Conservation (phyloP, 495 filamentous ascomycete genomes). For the Chaetomium tenue region DNA sequence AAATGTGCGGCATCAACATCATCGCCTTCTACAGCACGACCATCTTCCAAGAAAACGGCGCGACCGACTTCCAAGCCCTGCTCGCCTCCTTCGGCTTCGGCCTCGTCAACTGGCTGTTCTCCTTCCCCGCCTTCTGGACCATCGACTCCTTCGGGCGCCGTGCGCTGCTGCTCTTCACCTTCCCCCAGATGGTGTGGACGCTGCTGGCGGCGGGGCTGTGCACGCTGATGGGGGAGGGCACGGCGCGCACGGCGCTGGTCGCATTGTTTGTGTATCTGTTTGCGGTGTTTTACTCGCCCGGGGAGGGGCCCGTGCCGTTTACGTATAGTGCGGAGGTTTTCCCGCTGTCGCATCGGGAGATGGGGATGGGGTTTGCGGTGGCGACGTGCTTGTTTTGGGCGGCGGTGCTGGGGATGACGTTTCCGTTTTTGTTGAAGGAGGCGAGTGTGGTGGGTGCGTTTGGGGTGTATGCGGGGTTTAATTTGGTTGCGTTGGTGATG, state of each 20-base stretch:
- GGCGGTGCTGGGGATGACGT: conserved; percentile 61
- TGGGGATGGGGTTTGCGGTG: conserved; percentile 73
- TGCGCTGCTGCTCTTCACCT: conserved; percentile 74
- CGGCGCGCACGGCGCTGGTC: conserved; percentile 60
- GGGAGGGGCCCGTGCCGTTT: conserved; percentile 81
- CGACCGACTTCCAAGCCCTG: conserved; percentile 57
- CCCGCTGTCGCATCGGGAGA: conserved; percentile 69
- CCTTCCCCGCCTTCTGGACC: conserved; percentile 76
- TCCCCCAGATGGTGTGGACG: conserved; percentile 81
- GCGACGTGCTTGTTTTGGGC: conserved; percentile 69
- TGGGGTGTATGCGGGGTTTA: conserved; percentile 61
- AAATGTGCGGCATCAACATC: conserved; percentile 85
- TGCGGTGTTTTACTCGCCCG: conserved; percentile 70
- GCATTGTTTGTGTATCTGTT: conserved; percentile 73
- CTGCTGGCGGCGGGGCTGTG: conserved; percentile 69
- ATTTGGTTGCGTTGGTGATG: conserved; percentile 60
- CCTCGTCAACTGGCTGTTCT: conserved; percentile 78
- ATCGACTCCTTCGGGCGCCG: conserved; percentile 85
- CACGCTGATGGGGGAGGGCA: conserved; percentile 55
- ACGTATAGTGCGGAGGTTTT: conserved; percentile 78
- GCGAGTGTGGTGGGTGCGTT: conserved; percentile 57
- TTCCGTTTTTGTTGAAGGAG: conserved; percentile 59
- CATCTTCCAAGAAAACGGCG: conserved; percentile 53
- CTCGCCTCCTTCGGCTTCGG: conserved; percentile 78
- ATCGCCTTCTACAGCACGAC: conserved; percentile 84